Percentiles rank a stretch among this genome's conserved stretches.
These are phyloP conservation scores for Ceratonia siliqua DNA, from an alignment of 306 rosid genomes.

Conservation along the genomic window DNA sequence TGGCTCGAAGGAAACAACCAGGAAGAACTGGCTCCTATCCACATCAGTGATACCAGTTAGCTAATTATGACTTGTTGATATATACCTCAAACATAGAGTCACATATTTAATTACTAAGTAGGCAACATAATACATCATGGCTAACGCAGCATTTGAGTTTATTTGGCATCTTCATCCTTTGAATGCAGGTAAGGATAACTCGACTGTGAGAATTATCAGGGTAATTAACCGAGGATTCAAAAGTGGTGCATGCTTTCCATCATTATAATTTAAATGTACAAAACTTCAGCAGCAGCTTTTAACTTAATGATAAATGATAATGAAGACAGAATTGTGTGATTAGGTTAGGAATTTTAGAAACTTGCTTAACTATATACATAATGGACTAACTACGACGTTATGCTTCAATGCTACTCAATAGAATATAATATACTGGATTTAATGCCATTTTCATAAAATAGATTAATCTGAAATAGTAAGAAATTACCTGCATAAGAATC, in stretches of 20 bases:
- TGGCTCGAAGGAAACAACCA: constrained; percentile 92
- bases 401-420: background rate
- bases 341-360: background rate
- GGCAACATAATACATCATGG: background rate
- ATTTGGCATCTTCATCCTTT: constrained; percentile 10
- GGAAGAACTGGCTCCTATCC: constrained; percentile 92
- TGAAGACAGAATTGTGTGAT: background rate
- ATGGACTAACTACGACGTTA: background rate
- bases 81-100: constrained; percentile 4
- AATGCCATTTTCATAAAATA: background rate
- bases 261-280: background rate
- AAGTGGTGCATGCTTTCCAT: background rate
- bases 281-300: background rate
- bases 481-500: constrained; percentile 87
- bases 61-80: background rate
- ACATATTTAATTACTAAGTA: background rate
- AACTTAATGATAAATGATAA: background rate
- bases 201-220: background rate
- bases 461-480: constrained; percentile 20
- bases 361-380: background rate
- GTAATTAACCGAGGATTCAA: background rate
- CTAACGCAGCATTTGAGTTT: constrained; percentile 12
- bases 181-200: background rate
- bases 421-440: background rate
- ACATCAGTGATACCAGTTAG: constrained; percentile 18